Evolutionary conservation across 2,329 filamentous ascomycete genomes (phyloP), one percentile per base, ranked within the genome.

Genomic region (Orbilia javanica): DNA sequence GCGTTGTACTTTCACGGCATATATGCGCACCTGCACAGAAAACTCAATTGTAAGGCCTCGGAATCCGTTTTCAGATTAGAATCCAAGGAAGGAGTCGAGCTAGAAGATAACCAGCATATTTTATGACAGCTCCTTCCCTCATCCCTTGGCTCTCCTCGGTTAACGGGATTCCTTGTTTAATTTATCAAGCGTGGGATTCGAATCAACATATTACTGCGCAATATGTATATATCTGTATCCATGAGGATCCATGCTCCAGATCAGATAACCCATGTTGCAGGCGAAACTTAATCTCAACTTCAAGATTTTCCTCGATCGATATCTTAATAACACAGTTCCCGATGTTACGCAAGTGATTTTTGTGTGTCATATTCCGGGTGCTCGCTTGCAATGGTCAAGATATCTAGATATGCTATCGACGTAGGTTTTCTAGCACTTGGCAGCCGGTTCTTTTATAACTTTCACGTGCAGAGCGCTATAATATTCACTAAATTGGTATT

Each of bases 1-100:
- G 52, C 25, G 52, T 73, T 67, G 57, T 60, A 73, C 60, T 73
- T 20, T 73, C 62, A 73, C 48, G 36, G 60, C 65, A 76, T 70
- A 36, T 75, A 64, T 34, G 15, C 10, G 31, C 31, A 34, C 10
- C 4, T 44, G 42, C 39, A 68, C 55, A 53, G 71, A 27, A 34
- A 55, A 42, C 53, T 39, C 39, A 31, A 46, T 72, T n/a, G n/a
- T 42, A n/a, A 34, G 20, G 34, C 48, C 65, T 60, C 48, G 11
- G 52, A 20, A 63, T 34, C 67, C 57, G 57, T 50, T 44, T 52
- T 64, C 55, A 52, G 44, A 53, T 68, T 57, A 29, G 46, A 62
- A 4, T 27, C 68, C 48, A 71, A 72, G 57, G 65, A 72, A 72
- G 57, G 68, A 57, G 57, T 57, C 20, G 25, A 25, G 39, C 63